These are phyloP conservation scores for Rhizopogon vulgaris DNA, from an alignment of 768 basidiomycete genomes.

Conservation along the genomic window DNA sequence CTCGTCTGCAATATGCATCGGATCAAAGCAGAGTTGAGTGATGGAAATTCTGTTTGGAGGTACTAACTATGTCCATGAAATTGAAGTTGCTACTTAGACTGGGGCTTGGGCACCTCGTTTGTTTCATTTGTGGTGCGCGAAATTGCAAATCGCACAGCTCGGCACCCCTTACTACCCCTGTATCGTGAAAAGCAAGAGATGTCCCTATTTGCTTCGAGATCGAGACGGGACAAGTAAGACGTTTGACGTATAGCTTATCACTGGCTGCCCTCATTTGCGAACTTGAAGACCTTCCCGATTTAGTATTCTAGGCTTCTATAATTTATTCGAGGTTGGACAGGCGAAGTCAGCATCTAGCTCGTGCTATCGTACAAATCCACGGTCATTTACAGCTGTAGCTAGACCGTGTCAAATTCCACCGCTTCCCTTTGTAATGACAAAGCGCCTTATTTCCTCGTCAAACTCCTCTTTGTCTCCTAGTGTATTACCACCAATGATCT, in stretches of 20 bases:
- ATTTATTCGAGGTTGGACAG: neutral
- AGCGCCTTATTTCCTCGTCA: constrained; percentile 25
- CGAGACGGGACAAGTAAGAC: neutral
- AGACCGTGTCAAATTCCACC: constrained; percentile 23
- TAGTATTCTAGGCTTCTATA: neutral
- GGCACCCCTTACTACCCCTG: neutral
- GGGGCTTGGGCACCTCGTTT: too few relatives aligned
- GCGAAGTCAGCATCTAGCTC: neutral
- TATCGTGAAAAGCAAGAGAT: neutral
- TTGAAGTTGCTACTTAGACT: too few relatives aligned
- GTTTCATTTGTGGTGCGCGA: too few relatives aligned
- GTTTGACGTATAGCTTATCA: neutral
- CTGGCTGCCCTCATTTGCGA: neutral
- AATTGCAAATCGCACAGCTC: neutral
- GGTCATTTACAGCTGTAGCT: constrained; percentile 7
- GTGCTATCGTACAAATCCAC: neutral
- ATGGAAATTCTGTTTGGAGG: too few relatives aligned
- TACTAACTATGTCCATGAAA: too few relatives aligned
- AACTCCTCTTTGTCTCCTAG: constrained; percentile 20
- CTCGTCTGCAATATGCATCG: too few relatives aligned
- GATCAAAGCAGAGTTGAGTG: too few relatives aligned
- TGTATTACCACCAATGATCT: constrained; percentile 1
- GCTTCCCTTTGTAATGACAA: constrained; percentile 19
- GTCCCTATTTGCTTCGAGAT: neutral
- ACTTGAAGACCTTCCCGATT: neutral